A percentile compares a stretch with the other conserved stretches of the same genome.
These are phyloP conservation scores for Nitzschia inconspicua DNA, from an alignment of 108 stramenopile species.

Conservation along the genomic window DNA sequence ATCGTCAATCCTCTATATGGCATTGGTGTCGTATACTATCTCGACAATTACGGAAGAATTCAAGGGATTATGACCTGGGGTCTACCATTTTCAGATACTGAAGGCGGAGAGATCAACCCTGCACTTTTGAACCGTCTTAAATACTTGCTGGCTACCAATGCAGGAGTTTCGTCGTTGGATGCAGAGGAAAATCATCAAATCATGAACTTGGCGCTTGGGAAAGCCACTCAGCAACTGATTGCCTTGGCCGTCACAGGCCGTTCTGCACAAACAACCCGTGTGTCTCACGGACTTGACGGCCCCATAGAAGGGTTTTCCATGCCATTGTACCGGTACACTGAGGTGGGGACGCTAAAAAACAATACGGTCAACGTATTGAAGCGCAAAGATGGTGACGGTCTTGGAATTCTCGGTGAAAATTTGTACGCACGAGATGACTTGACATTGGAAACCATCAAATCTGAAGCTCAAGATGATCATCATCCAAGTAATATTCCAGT, in stretches of 20 bases:
- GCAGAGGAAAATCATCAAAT: conserved; percentile 57
- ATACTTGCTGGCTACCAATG: conserved; percentile 58
- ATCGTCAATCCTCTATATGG: conserved; percentile 56
- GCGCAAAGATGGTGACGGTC: conserved; percentile 49
- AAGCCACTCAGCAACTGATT: conserved; percentile 60
- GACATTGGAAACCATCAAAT: neutral
- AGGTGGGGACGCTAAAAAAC: conserved; percentile 45
- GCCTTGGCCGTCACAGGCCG: conserved; percentile 41
- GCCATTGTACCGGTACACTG: conserved; percentile 75
- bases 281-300: conserved; percentile 27
- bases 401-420: conserved; percentile 62
- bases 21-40: conserved; percentile 75
- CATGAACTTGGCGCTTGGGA: conserved; percentile 43
- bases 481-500: conserved; percentile 20
- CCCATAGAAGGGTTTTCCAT: conserved; percentile 30
- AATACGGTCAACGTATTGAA: conserved; percentile 54
- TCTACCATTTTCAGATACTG: conserved; percentile 53
- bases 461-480: conserved; percentile 4
- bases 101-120: conserved; percentile 40
- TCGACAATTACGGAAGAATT: conserved; percentile 68
- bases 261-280: conserved; percentile 9
- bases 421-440: conserved; percentile 48
- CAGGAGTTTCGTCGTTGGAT: conserved; percentile 53
- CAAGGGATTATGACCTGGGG: conserved; percentile 86
- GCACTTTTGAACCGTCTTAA: conserved; percentile 56